Evolutionary conservation across 192 early-diverging fungal genomes (phyloP).

Genomic region (Podila verticillata): DNA sequence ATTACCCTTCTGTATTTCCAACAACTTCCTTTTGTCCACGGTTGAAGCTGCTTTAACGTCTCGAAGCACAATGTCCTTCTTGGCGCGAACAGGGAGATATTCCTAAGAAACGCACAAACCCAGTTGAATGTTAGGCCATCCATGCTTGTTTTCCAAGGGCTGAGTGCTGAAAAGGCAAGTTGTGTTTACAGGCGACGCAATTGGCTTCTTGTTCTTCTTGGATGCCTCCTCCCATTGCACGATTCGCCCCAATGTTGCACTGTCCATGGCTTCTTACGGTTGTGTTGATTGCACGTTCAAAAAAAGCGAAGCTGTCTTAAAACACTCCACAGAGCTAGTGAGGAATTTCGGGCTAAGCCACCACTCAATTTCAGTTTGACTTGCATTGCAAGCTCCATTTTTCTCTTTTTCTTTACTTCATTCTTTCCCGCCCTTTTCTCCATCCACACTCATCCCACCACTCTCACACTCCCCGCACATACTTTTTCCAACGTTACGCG

Average conservation of each 20-base stretch:
- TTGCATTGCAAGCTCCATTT: too few relatives aligned
- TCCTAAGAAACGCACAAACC: constrained; percentile 5
- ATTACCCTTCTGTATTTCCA: neutral
- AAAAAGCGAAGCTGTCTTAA: neutral
- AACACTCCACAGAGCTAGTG: too few relatives aligned
- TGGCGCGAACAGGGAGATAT: constrained; percentile 22
- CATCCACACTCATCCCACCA: too few relatives aligned
- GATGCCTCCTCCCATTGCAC: constrained; percentile 23
- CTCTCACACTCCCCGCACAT: too few relatives aligned
- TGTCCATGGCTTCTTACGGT: constrained; percentile 19
- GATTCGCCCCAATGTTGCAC: constrained; percentile 10
- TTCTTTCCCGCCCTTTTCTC: too few relatives aligned
- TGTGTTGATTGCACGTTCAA: neutral
- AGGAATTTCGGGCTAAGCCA: too few relatives aligned
- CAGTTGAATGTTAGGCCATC: neutral
- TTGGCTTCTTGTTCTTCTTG: constrained; percentile 30
- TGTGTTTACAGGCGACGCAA: neutral
- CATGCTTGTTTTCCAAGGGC: too few relatives aligned
- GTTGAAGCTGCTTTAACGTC: constrained; percentile 11
- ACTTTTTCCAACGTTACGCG: too few relatives aligned
- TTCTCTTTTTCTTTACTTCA: too few relatives aligned
- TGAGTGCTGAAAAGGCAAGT: neutral
- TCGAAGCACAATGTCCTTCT: constrained; percentile 25
- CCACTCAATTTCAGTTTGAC: too few relatives aligned
- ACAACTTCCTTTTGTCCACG: neutral